Percentiles rank a stretch among this genome's conserved stretches.
Conservation (phyloP, 345 rosid genomes). For the Citrus inodora region DNA sequence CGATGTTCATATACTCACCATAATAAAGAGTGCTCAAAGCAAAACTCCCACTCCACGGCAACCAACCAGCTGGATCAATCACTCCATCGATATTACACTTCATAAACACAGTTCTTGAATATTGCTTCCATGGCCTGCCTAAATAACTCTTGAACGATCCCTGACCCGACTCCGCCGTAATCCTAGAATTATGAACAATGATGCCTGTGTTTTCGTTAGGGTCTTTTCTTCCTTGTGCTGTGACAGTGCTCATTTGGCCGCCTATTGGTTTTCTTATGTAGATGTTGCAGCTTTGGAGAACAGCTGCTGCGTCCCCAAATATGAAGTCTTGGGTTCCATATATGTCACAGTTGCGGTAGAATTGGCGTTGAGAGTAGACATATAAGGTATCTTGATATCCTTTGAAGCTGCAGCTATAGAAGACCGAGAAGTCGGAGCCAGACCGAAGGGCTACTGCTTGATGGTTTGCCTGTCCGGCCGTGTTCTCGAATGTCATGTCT, state of each 20-base stretch:
- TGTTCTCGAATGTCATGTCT: slow-evolving; percentile 78
- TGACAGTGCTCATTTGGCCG: slow-evolving; percentile 56
- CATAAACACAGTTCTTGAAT: slow-evolving; percentile 77
- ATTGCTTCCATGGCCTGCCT: slow-evolving; percentile 86
- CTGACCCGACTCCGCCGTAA: slow-evolving; percentile 45
- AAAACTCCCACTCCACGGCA: slow-evolving; percentile 68
- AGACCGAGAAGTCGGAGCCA: slow-evolving; percentile 72
- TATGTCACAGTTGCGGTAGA: slow-evolving; percentile 72
- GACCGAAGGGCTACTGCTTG: slow-evolving; percentile 92
- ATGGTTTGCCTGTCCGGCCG: slow-evolving; percentile 78
- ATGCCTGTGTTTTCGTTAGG: slow-evolving; percentile 81
- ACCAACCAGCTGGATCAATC: slow-evolving; percentile 64
- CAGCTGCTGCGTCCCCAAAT: slow-evolving; percentile 64
- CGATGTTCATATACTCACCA: slow-evolving; percentile 73
- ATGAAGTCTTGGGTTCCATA: slow-evolving; percentile 80
- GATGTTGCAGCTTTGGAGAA: slow-evolving; percentile 65
- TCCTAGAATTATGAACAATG: slow-evolving; percentile 58
- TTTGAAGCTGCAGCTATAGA: slow-evolving; percentile 74
- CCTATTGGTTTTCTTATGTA: slow-evolving; percentile 49
- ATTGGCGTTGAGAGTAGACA: slow-evolving; percentile 73
- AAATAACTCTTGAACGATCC: slow-evolving; percentile 45
- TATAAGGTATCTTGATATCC: slow-evolving; percentile 94
- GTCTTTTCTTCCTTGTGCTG: slow-evolving; percentile 71
- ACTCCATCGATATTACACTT: slow-evolving; percentile 47
- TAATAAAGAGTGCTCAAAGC: slow-evolving; percentile 77